phyloP scores from a whole-genome alignment of 371 early-diverging fungal genomes.

The Mortierella sp. region DNA sequence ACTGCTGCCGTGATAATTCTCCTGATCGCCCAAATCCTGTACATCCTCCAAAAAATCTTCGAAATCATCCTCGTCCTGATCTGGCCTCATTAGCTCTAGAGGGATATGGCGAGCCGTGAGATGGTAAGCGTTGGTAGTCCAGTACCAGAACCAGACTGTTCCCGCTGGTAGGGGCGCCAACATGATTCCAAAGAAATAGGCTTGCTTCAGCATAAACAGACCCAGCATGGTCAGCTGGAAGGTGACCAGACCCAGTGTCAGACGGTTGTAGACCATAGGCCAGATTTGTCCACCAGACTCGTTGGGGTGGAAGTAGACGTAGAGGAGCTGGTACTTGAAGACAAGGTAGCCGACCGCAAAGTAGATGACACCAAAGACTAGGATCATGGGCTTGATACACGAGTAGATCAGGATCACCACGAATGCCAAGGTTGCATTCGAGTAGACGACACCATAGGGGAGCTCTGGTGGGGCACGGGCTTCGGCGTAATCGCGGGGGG shows the following conservation, averaged over 20 bases:
- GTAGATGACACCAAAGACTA: conserved; percentile 86
- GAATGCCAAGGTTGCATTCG: conserved; percentile 81
- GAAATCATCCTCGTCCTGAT: background rate
- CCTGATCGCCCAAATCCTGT: background rate
- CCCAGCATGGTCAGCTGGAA: conserved; percentile 93
- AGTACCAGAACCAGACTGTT: conserved; percentile 70
- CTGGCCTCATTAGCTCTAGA: conserved; percentile 47
- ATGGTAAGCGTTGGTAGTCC: conserved; percentile 72
- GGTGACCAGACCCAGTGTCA: conserved; percentile 83
- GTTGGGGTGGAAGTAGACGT: conserved; percentile 88
- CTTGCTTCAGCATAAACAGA: conserved; percentile 73
- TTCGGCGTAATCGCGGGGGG: conserved; percentile 78
- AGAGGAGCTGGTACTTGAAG: conserved; percentile 87
- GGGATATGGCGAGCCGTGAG: conserved; percentile 68
- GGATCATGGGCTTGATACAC: conserved; percentile 87
- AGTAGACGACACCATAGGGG: conserved; percentile 71
- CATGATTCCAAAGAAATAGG: conserved; percentile 64
- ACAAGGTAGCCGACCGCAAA: conserved; percentile 82
- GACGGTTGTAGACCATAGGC: conserved; percentile 82
- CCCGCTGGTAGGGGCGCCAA: conserved; percentile 66
- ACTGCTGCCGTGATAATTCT: background rate
- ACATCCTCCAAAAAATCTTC: conserved; percentile 2
- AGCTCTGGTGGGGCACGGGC: conserved; percentile 63
- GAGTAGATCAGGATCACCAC: conserved; percentile 90
- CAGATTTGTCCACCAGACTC: conserved; percentile 88